Base-by-base conservation (phyloP, 192 early-diverging fungal species). In the Coemansia sp. region DNA sequence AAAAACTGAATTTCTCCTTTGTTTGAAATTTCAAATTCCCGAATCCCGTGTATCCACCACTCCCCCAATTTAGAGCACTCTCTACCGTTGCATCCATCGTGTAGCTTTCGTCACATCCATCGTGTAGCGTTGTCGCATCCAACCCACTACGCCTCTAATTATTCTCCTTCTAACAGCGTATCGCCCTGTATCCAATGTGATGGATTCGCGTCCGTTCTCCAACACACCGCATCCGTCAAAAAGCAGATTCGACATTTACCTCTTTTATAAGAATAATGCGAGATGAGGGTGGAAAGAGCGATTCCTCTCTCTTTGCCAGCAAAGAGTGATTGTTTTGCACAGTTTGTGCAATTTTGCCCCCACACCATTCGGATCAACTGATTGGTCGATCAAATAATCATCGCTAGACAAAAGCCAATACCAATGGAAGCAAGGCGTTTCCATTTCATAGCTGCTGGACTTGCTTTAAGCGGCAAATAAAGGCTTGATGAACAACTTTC, bases 201-300 rank as follows among this genome's bases (percentile, higher is more conserved):
- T 57, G 37, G 55, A 57, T 57, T 57, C 55, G 55, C 23, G 8
- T 25, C 17, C 22, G 22, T 38, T 36, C 8, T 57, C 30, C 17
- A 54, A 54, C 17, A 23, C 20, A 23, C 20, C 45, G 45, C 45
- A 48, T 48, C 45, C 45, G 45, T 25, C 45, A 48, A 48, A 48
- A 20, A 48, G n/a, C 45, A 22, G 25, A 25, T 59, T 33, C 50
- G 60, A 62, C 31, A 62, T 27, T 53, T 62, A 62, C 60, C 60
- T 62, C 60, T 62, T 31, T 4, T 25, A 50, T 62, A 38, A 59
- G 33, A 59, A 59, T 38, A 22, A 59, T 31, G 58, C 45, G 45
- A 42, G 50, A 50, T 30, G 31, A 45, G 44, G 38, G 60, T 52
- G 48, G 23, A 61, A 61, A 61, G 60, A 61, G 60, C 48, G 60